These are phyloP conservation scores for Emmonsiellopsis sp. DNA, from an alignment of 2,329 filamentous ascomycete genomes.

Conservation along the genomic window DNA sequence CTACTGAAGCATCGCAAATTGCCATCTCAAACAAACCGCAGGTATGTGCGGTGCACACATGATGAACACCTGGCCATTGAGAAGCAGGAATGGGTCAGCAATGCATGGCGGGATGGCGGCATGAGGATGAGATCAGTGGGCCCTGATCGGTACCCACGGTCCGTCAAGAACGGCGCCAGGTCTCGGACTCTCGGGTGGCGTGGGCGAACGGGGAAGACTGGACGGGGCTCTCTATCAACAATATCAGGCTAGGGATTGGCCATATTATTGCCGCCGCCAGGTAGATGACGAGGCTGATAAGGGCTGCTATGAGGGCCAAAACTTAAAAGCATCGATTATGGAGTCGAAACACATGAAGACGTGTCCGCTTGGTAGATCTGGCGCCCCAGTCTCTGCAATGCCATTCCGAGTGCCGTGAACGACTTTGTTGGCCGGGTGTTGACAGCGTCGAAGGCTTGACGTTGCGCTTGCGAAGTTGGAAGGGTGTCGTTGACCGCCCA, in stretches of 20 bases:
- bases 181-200: not conserved
- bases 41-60: too few relatives aligned
- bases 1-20: too few relatives aligned
- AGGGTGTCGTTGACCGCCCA: not conserved
- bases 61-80: too few relatives aligned
- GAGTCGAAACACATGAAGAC: not conserved
- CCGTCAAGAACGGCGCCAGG: not conserved
- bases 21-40: too few relatives aligned
- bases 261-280: not conserved
- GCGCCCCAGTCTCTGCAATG: not conserved
- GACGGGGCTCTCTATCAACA: not conserved
- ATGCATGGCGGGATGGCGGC: not conserved
- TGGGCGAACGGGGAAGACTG: not conserved
- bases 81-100: too few relatives aligned
- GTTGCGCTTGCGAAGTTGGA: not conserved
- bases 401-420: not conserved
- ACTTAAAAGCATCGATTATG: not conserved
- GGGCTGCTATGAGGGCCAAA: not conserved
- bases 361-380: not conserved
- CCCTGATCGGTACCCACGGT: slow-evolving; percentile 3
- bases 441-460: not conserved
- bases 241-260: not conserved
- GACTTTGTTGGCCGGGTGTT: not conserved
- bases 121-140: not conserved
- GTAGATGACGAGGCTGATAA: not conserved